Percentiles rank a stretch among this genome's conserved stretches.
phyloP scores from a whole-genome alignment of 2,329 filamentous ascomycete species.

The Apiospora malaysiana region DNA sequence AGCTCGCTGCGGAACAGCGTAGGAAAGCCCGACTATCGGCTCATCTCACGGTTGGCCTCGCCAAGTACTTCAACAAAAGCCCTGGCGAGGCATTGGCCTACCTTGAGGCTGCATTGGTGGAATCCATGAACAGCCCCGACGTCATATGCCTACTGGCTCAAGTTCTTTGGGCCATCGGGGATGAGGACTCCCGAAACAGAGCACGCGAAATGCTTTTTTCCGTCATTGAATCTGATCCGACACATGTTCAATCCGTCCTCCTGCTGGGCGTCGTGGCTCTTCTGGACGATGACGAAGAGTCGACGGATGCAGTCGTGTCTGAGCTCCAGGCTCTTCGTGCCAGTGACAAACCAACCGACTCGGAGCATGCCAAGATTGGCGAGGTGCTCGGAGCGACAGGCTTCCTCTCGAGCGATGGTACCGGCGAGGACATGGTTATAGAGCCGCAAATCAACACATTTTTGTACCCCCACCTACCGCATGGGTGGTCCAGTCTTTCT shows the following conservation, averaged over 20 bases:
- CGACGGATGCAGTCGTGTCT: constrained; percentile 77
- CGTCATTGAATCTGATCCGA: constrained; percentile 74
- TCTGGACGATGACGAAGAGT: constrained; percentile 79
- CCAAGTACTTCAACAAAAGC: constrained; percentile 73
- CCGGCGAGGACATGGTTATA: constrained; percentile 56
- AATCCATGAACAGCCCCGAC: constrained; percentile 78
- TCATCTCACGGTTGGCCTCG: constrained; percentile 83
- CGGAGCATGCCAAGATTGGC: constrained; percentile 73
- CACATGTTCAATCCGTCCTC: constrained; percentile 80
- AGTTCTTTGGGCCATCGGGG: constrained; percentile 90
- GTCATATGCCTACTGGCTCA: constrained; percentile 88
- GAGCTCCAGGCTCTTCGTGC: constrained; percentile 78
- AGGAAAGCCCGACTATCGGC: constrained; percentile 79
- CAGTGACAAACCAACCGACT: constrained; percentile 64
- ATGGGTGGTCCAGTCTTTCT: constrained; percentile 81
- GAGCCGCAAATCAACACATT: constrained; percentile 81
- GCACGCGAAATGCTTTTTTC: constrained; percentile 82
- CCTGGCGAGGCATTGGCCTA: constrained; percentile 75
- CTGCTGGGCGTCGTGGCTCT: constrained; percentile 85
- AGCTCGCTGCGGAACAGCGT: constrained; percentile 68
- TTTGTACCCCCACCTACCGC: constrained; percentile 77
- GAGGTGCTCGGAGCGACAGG: constrained; percentile 79
- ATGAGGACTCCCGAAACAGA: constrained; percentile 73
- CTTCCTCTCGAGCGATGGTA: constrained; percentile 55
- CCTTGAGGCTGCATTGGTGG: constrained; percentile 80